phyloP scores from a whole-genome alignment of 164 flowering plant genomes.

The Saururus chinensis region DNA sequence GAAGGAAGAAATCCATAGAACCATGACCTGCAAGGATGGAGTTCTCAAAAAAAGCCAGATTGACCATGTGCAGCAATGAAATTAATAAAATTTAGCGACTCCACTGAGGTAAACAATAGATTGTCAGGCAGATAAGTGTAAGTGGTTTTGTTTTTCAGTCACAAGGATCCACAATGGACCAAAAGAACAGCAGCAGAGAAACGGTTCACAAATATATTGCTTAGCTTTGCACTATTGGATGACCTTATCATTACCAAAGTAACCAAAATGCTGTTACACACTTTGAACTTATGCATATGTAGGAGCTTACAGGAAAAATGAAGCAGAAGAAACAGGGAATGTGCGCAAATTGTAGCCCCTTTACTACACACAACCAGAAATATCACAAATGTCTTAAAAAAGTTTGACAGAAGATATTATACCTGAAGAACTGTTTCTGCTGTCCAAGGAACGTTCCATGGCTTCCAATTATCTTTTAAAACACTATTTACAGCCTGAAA shows the following conservation, averaged over 20 bases:
- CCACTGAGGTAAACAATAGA: neutral
- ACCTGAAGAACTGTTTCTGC: conserved; percentile 85
- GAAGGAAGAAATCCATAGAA: conserved; percentile 87
- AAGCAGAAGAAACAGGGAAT: too few species aligned
- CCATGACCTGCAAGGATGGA: conserved; percentile 62
- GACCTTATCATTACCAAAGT: neutral
- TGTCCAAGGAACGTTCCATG: conserved; percentile 93
- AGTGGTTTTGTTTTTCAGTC: too few species aligned
- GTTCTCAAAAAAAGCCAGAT: neutral
- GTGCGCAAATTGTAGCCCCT: neutral
- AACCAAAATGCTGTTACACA: neutral
- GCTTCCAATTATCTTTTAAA: conserved; percentile 35
- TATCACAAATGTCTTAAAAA: neutral
- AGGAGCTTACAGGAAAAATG: too few species aligned
- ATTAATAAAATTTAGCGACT: neutral
- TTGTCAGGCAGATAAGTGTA: too few species aligned
- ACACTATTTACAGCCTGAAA: conserved; percentile 55
- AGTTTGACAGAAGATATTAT: neutral
- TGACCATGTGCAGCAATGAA: neutral
- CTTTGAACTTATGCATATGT: neutral
- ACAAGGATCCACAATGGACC: too few species aligned
- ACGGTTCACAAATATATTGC: neutral
- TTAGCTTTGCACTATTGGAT: neutral
- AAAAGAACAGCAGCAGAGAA: too few species aligned
- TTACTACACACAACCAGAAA: neutral